These are phyloP conservation scores for Plasmodium cynomolgi DNA, from an alignment of 169 alveolate species.

Conservation along the genomic window DNA sequence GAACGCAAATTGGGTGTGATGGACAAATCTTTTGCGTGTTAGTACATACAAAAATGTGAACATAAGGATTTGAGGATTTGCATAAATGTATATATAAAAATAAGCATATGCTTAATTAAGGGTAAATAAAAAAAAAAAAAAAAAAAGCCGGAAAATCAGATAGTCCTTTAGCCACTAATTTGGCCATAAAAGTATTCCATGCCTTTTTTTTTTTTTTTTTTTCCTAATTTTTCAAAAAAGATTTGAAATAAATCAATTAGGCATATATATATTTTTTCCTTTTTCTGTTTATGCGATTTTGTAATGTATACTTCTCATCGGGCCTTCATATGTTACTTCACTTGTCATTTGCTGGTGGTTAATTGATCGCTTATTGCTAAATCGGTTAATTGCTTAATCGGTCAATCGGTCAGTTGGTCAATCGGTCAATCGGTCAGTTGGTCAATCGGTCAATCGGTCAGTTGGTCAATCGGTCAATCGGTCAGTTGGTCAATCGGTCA, in stretches of 20 bases:
- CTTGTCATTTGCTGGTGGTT: neutral
- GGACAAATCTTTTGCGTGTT: neutral
- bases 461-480: too few relatives aligned
- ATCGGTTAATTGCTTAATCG: too few relatives aligned
- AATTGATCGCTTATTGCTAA: neutral
- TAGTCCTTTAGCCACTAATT: neutral
- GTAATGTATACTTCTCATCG: neutral
- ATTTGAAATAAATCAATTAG: neutral
- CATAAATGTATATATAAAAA: neutral
- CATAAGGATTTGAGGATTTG: neutral
- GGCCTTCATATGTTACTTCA: neutral
- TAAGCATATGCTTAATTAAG: neutral
- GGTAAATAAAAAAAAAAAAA: constrained; percentile 16
- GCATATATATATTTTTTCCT: neutral
- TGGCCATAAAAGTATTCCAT: neutral
- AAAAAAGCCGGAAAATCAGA: constrained; percentile 7
- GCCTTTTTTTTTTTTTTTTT: constrained; percentile 15
- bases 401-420: neutral
- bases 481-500: neutral
- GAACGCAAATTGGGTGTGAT: neutral
- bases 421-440: neutral
- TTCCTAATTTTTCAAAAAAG: neutral
- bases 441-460: neutral
- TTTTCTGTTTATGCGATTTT: neutral
- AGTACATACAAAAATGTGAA: neutral